These are phyloP conservation scores for Jaenimonas drosophilae DNA, from an alignment of 208 protist genomes.

Conservation along the genomic window DNA sequence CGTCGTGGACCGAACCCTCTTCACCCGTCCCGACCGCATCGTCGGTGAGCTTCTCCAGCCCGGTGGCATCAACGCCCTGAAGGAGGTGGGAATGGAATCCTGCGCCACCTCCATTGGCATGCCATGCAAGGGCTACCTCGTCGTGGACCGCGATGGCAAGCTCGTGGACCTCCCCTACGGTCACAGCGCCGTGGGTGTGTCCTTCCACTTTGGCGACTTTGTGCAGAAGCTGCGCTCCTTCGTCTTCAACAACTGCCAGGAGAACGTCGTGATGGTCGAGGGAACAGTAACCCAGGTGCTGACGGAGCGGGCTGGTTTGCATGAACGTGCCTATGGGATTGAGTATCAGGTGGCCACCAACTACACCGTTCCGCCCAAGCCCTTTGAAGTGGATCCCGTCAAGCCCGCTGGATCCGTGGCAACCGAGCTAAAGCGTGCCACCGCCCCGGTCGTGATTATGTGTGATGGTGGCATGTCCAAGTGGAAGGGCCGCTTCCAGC, in stretches of 20 bases:
- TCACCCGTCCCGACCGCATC: conserved; percentile 90
- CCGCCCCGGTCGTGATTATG: conserved; percentile 85
- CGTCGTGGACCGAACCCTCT: conserved; percentile 84
- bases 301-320: conserved; percentile 28
- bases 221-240: conserved; percentile 80
- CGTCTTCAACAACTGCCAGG: conserved; percentile 49
- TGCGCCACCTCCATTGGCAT: conserved; percentile 79
- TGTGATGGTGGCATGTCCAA: conserved; percentile 91
- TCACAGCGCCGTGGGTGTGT: conserved; percentile 33
- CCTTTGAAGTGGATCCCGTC: conserved; percentile 37
- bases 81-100: conserved; percentile 81
- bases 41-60: conserved; percentile 95
- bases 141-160: conserved; percentile 55
- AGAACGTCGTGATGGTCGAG: conserved; percentile 79
- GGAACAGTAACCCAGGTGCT: conserved; percentile 69
- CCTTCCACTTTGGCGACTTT: conserved; percentile 93
- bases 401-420: conserved; percentile 13
- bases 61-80: conserved; percentile 80
- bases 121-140: conserved; percentile 81
- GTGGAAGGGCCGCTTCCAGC: conserved; percentile 79
- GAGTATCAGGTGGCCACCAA: conserved; percentile 50
- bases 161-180: conserved; percentile 71
- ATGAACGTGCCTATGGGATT: conserved; percentile 73
- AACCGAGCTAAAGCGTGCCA: conserved; percentile 36
- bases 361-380: conserved; percentile 34